Base-by-base conservation (phyloP, 768 basidiomycete genomes). In the Thelephora ganbajun region DNA sequence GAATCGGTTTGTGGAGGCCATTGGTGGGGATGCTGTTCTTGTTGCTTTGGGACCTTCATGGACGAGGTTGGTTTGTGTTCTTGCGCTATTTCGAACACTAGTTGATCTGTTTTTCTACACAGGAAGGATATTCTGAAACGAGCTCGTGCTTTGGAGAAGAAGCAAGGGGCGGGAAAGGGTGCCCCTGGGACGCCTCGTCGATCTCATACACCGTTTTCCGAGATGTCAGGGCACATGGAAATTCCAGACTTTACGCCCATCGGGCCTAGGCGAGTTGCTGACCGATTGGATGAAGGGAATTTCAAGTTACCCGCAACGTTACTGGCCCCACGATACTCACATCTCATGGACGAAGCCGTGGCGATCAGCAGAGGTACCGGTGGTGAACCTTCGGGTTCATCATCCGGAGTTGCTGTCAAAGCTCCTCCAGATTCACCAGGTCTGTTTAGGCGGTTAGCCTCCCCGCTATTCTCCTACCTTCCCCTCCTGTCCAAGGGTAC, bases 221-320 rank as follows among this genome's bases (percentile, higher is more conserved):
- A 62, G 26, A 45, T 59, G 48, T 35, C 69, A 68, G 66, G 64
- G 41, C 39, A 41, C 14, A 41, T 41, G 5, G 39, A 41, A 14
- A 71, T 74, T n/a, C 74, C 69, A 7, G 72, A 73, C 58, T 79
- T 75, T 53, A 74, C 70, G 16, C 72, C 76, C 34, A 61, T 76
- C 52, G 53, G 37, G 49, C 53, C 46, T 49, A 19, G 20, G 39
- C 49, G 55, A 50, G 42, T 54, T 50, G n/a, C 53, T n/a, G 45
- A 56, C 42, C 47, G 56, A 22, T 47, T 16, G 11, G 45, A 33
- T 47, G 58, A 22, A 39, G 47, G 48, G 7, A 51, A 59, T 11
- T 56, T 58, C 11, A 62, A 65, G 5, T 65, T 69, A 14, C 72
- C 72, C 2, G 54, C 66, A 13, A 62, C 70, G 2, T 51, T 77